Conservation (phyloP, 345 rosid genomes). For the Mallotus nudiflorus region DNA sequence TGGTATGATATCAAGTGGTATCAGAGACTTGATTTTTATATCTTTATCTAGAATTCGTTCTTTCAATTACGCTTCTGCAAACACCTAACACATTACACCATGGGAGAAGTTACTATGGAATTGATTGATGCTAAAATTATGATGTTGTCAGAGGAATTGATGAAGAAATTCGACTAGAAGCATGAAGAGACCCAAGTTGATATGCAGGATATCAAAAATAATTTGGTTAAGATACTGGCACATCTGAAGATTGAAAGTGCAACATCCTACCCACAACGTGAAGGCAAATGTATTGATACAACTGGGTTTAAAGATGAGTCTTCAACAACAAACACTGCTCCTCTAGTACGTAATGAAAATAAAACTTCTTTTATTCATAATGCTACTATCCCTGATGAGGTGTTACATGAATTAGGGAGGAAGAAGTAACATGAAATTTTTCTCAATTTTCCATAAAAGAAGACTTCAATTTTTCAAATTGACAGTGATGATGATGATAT, state of each 20-base stretch:
- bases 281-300: not conserved
- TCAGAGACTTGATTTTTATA: not conserved
- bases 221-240: not conserved
- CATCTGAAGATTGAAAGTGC: not conserved
- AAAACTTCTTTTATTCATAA: not conserved
- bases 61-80: not conserved
- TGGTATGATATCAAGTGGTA: not conserved
- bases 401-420: not conserved
- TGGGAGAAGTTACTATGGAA: not conserved
- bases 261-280: not conserved
- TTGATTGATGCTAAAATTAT: not conserved
- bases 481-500: constrained; percentile 5
- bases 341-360: no score
- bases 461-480: not conserved
- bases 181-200: not conserved
- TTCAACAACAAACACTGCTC: not conserved
- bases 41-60: not conserved
- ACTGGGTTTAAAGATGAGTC: not conserved
- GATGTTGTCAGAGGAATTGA: not conserved
- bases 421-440: constrained; percentile 2
- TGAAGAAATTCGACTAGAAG: not conserved
- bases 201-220: not conserved
- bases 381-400: not conserved
- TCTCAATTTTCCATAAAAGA: constrained; percentile 2
- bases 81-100: not conserved